Conservation (phyloP, 352 stramenopile species). For the Stephanocyclus meneghinianus region DNA sequence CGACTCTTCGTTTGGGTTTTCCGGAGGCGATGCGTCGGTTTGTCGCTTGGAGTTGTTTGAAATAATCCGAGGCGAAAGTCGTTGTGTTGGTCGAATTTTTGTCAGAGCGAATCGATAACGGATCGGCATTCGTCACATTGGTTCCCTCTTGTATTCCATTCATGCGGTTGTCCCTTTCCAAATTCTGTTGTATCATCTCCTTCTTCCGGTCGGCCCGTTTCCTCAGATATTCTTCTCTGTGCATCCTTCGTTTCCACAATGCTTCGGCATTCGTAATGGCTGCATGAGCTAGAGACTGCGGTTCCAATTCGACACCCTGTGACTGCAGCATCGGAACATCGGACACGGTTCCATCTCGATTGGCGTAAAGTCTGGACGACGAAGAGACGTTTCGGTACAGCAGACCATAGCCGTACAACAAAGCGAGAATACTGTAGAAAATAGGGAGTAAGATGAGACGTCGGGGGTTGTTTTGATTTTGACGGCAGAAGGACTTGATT, state of each 20-base stretch:
- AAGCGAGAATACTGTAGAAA: constrained; percentile 14
- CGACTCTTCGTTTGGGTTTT: neutral
- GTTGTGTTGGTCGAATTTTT: neutral
- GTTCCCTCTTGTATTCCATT: neutral
- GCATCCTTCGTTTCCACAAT: constrained; percentile 8
- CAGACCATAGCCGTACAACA: constrained; percentile 30
- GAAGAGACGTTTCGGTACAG: constrained; percentile 18
- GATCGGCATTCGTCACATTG: neutral
- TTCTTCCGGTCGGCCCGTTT: constrained; percentile 3
- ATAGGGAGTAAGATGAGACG: constrained; percentile 12
- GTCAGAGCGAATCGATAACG: too few species aligned
- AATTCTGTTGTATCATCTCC: neutral
- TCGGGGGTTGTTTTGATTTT: constrained; percentile 26
- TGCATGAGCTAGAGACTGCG: constrained; percentile 27
- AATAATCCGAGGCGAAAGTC: neutral
- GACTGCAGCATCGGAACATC: neutral
- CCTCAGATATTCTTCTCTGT: constrained; percentile 18
- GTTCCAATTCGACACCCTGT: constrained; percentile 3
- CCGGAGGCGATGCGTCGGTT: neutral
- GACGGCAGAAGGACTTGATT: constrained; percentile 40
- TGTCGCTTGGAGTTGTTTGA: neutral
- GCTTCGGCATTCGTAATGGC: constrained; percentile 30
- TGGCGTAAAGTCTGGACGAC: neutral
- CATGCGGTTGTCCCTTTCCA: neutral
- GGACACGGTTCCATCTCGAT: neutral